Base-by-base conservation (phyloP, 2,329 filamentous ascomycete species). In the Diaporthe longicolla region DNA sequence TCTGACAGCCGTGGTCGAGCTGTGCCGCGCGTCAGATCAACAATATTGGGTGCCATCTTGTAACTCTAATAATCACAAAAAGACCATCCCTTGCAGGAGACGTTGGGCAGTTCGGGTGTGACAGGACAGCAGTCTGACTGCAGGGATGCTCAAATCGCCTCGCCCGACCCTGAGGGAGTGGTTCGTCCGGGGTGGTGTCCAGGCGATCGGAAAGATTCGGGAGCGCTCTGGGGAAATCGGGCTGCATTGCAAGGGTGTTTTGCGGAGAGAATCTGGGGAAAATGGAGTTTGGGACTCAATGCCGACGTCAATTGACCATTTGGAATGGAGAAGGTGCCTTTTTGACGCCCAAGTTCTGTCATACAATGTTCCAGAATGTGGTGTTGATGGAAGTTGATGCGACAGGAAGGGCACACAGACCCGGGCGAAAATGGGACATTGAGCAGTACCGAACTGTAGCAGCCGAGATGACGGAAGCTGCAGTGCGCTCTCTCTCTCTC, bases 181-280 rank as follows among this genome's bases (percentile, higher is more conserved):
- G 63, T 66, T 66, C 63, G 63, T 59, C 45, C 40, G 37, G 73
- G 58, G 65, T 70, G 40, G 32, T 40, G 69, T 37, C 43, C 29
- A 40, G 69, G 69, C 54, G 71, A 75, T 68, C 73, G 73, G 73
- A 24, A 75, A 70, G 70, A 68, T 24, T 73, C 73, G 73, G 73
- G 50, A 71, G 55, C 35, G 55, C 61, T 75, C 73, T 75, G 73
- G 73, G 73, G 73, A 73, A 73, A 70, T 70, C 55, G 66, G 57
- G 71, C 70, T 61, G 68, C 58, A 26, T 26, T 35, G 54, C 70
- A 74, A 72, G 73, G 73, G 59, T 63, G 52, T 59, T 73, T 73
- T 75, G 73, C 73, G 73, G 73, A 75, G 73, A 73, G 71, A 73
- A 75, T 75, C 73, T 73, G 73, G 73, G 71, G 71, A 75, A 74